These are phyloP conservation scores for Pseudocercospora macadamiae DNA, from an alignment of 2,329 filamentous ascomycete species.

Conservation along the genomic window DNA sequence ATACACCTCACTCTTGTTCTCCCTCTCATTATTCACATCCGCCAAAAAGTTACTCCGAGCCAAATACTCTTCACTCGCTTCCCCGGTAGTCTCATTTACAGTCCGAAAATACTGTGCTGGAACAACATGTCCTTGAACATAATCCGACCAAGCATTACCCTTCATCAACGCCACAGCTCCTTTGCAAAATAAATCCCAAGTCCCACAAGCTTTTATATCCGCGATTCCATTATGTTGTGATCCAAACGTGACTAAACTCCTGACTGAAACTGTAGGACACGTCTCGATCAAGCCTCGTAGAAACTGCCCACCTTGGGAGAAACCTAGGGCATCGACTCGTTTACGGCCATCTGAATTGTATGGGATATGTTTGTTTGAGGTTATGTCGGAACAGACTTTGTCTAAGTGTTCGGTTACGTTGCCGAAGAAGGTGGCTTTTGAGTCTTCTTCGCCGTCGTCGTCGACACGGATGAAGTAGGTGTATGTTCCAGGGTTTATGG, in stretches of 20 bases:
- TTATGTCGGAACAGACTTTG: conserved; percentile 74
- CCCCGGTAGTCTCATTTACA: conserved; percentile 59
- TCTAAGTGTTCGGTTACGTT: conserved; percentile 80
- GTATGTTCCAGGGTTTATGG: conserved; percentile 78
- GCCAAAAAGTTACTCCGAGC: conserved; percentile 84
- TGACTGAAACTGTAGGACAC: conserved; percentile 82
- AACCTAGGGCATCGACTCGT: conserved; percentile 81
- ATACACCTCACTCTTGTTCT: conserved; percentile 72
- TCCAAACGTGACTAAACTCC: conserved; percentile 83
- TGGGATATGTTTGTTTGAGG: conserved; percentile 50
- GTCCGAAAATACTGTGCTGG: conserved; percentile 95
- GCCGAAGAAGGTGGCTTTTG: conserved; percentile 84
- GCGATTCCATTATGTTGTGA: conserved; percentile 91
- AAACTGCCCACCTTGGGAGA: conserved; percentile 95
- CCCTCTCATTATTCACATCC: conserved; percentile 93
- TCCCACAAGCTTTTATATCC: conserved; percentile 74
- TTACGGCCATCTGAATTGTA: neutral
- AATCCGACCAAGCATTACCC: conserved; percentile 76
- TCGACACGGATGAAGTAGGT: conserved; percentile 78
- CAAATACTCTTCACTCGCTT: conserved; percentile 66
- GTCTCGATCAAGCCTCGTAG: conserved; percentile 87
- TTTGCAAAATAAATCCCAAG: conserved; percentile 77
- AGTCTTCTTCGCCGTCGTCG: conserved; percentile 68
- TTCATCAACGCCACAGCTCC: conserved; percentile 77
- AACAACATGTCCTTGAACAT: conserved; percentile 78